These are phyloP conservation scores for Eustoma russellianum DNA, from an alignment of 257 asterid species.

Conservation along the genomic window DNA sequence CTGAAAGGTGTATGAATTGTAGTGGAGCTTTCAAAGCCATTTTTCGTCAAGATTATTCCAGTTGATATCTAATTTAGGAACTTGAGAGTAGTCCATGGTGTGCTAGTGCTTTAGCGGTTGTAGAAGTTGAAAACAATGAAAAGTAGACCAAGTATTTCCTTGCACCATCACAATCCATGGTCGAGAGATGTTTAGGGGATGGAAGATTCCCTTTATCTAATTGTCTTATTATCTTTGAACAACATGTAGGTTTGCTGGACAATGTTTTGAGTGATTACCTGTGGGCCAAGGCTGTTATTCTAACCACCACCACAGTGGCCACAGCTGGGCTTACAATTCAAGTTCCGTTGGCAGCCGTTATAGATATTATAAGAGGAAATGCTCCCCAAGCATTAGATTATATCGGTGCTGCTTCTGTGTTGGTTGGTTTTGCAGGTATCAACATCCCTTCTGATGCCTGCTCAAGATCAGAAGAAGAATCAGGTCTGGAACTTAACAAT, in stretches of 20 bases:
- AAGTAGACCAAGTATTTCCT: no score
- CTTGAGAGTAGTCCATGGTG: no score
- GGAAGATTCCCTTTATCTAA: background rate
- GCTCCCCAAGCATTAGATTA: constrained; percentile 49
- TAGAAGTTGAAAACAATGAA: no score
- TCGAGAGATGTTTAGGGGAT: no score
- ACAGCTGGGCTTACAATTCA: constrained; percentile 89
- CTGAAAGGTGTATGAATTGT: no score
- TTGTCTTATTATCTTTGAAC: constrained; percentile 1
- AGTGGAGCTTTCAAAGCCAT: no score
- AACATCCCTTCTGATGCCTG: constrained; percentile 48
- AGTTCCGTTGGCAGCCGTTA: constrained; percentile 85
- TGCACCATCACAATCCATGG: no score
- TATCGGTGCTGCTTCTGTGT: constrained; percentile 64
- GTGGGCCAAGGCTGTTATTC: constrained; percentile 94
- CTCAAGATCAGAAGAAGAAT: constrained; percentile 32
- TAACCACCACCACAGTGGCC: constrained; percentile 85
- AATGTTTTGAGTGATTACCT: constrained; percentile 84
- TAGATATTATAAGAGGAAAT: constrained; percentile 65
- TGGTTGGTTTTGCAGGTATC: constrained; percentile 76
- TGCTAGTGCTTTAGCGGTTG: no score
- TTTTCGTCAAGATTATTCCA: no score
- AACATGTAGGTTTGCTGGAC: constrained; percentile 58
- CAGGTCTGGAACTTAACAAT: constrained; percentile 36
- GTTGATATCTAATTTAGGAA: no score